Evolutionary conservation across 192 early-diverging fungal species (phyloP).

Genomic region (Spinellus fusiger): DNA sequence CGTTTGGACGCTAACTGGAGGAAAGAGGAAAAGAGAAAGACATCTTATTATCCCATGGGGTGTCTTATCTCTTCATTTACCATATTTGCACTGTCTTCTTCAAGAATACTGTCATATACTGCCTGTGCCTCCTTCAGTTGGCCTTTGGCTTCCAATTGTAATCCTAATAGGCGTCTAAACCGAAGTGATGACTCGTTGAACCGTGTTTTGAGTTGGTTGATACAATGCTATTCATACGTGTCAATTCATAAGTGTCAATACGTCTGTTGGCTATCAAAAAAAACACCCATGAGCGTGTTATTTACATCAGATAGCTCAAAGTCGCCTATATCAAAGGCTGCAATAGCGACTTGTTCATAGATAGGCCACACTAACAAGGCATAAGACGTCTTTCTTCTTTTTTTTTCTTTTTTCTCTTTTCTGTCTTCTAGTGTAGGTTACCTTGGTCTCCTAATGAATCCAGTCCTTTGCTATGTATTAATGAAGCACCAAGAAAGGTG

Average conservation of each 20-base stretch:
- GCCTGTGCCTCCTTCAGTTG: slow-evolving; percentile 59
- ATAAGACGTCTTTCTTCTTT: background rate
- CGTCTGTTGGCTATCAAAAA: background rate
- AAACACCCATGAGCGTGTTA: background rate
- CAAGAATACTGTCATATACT: slow-evolving; percentile 72
- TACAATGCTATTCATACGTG: slow-evolving; percentile 36
- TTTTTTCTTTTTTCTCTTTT: background rate
- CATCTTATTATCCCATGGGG: background rate
- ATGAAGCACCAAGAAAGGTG: slow-evolving; percentile 14
- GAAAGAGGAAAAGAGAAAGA: background rate
- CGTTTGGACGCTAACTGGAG: slow-evolving; percentile 63
- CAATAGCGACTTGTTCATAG: slow-evolving; percentile 78
- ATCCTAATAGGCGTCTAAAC: slow-evolving; percentile 66
- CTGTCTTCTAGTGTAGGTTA: background rate
- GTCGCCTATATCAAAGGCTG: slow-evolving; percentile 75
- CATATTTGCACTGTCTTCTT: slow-evolving; percentile 74
- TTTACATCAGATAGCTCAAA: slow-evolving; percentile 52
- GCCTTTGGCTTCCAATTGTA: slow-evolving; percentile 74
- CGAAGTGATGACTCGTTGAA: slow-evolving; percentile 65
- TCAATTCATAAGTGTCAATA: background rate
- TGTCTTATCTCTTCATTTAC: slow-evolving; percentile 24
- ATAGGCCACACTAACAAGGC: slow-evolving; percentile 54
- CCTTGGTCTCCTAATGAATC: slow-evolving; percentile 27
- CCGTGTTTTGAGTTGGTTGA: slow-evolving; percentile 52
- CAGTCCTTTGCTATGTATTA: slow-evolving; percentile 16